Conservation (phyloP, 2,329 filamentous ascomycete genomes). For the Leptographium lundbergii region DNA sequence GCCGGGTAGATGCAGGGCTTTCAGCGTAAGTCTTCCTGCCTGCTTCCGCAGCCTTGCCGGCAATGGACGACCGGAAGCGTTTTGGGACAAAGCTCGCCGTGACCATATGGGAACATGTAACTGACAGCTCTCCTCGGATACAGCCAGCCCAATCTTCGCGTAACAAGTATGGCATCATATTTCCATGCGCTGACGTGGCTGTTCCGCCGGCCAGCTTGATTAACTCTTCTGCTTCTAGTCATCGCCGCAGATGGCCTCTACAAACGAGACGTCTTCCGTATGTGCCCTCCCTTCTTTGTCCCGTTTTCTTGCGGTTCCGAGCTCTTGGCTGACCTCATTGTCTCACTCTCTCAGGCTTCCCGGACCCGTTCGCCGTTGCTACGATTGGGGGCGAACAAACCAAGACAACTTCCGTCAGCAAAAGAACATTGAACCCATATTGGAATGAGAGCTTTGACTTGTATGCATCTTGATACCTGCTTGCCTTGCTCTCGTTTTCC, state of each 20-base stretch:
- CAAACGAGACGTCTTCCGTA: slow-evolving; percentile 98
- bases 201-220: background rate
- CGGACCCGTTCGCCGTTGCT: slow-evolving; percentile 93
- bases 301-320: background rate
- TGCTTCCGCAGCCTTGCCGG: background rate
- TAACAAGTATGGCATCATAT: slow-evolving; percentile 60
- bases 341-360: slow-evolving; percentile 54
- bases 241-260: slow-evolving; percentile 97
- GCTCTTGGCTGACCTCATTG: background rate
- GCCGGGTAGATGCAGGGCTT: slow-evolving; percentile 46
- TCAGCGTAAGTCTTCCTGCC: slow-evolving; percentile 40
- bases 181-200: slow-evolving; percentile 5
- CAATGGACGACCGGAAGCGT: background rate
- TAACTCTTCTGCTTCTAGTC: slow-evolving; percentile 40
- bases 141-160: slow-evolving; percentile 76
- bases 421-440: slow-evolving; percentile 97
- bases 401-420: slow-evolving; percentile 93
- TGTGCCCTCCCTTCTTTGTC: slow-evolving; percentile 24
- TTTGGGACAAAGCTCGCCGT: background rate
- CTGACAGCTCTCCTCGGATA: slow-evolving; percentile 5
- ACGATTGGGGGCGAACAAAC: slow-evolving; percentile 97
- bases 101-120: no score
- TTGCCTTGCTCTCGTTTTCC: slow-evolving; percentile 10
- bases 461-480: slow-evolving; percentile 40
- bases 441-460: slow-evolving; percentile 99